Conservation (phyloP, 169 alveolate species). For the Theileria parva region DNA sequence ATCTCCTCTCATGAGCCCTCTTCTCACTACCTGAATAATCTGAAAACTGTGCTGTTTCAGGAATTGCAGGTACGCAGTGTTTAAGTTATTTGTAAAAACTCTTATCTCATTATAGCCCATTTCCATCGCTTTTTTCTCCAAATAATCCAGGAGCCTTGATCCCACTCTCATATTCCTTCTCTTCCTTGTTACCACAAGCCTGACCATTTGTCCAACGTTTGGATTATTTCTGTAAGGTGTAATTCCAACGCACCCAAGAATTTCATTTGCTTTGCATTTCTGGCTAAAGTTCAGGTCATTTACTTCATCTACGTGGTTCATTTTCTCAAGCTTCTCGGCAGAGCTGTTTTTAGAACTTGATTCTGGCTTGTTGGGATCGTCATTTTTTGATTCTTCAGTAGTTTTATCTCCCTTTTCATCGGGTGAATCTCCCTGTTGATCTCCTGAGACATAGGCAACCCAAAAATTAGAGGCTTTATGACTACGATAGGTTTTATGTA, state of each 20-base stretch:
- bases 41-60: slow-evolving; percentile 84
- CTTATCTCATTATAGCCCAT: slow-evolving; percentile 83
- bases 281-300: slow-evolving; percentile 14
- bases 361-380: background rate
- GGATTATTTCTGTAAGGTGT: slow-evolving; percentile 80
- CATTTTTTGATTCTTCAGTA: background rate
- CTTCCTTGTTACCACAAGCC: slow-evolving; percentile 83
- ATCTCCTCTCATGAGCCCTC: slow-evolving; percentile 89
- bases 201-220: slow-evolving; percentile 81
- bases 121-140: slow-evolving; percentile 84
- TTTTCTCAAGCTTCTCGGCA: background rate
- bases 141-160: slow-evolving; percentile 79
- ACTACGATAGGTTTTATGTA: slow-evolving; percentile 77
- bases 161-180: slow-evolving; percentile 87
- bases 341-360: background rate
- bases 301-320: slow-evolving; percentile 18
- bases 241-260: slow-evolving; percentile 85
- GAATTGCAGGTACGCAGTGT: slow-evolving; percentile 82
- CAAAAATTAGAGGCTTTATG: slow-evolving; percentile 82
- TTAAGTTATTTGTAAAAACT: slow-evolving; percentile 83
- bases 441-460: slow-evolving; percentile 84
- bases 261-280: slow-evolving; percentile 61
- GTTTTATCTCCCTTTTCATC: background rate
- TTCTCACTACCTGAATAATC: slow-evolving; percentile 80
- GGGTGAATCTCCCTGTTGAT: slow-evolving; percentile 1